phyloP scores from a whole-genome alignment of 139 green algal species.

The Micractinium conductrix region DNA sequence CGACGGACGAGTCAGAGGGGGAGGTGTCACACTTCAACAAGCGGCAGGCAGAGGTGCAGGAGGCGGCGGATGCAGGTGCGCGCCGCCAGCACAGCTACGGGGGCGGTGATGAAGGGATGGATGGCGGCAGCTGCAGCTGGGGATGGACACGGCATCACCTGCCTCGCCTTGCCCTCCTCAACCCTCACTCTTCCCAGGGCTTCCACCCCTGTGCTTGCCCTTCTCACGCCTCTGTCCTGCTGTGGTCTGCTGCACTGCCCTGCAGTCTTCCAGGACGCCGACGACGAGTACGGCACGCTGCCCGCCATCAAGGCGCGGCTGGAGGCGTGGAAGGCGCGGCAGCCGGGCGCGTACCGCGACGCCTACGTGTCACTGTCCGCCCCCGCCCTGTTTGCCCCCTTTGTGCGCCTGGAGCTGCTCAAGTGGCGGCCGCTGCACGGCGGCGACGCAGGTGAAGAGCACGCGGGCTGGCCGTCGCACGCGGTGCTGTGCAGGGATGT shows the following conservation, averaged over 20 bases:
- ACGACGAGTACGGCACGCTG: conserved; percentile 79
- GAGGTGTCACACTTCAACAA: conserved; percentile 59
- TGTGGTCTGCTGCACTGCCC: not conserved
- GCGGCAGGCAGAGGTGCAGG: conserved; percentile 62
- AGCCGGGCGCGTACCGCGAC: conserved; percentile 73
- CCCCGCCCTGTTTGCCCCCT: conserved; percentile 92
- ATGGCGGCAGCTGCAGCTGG: too few relatives aligned
- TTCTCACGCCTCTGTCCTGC: not conserved
- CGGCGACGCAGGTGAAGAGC: not conserved
- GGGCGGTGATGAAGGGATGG: too few relatives aligned
- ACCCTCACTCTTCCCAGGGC: too few relatives aligned
- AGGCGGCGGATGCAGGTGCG: conserved; percentile 25
- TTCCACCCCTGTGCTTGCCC: too few relatives aligned
- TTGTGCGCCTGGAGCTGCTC: conserved; percentile 92
- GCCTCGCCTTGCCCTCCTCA: too few relatives aligned
- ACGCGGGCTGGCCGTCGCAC: not conserved
- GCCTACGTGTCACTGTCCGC: conserved; percentile 84
- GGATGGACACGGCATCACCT: too few relatives aligned
- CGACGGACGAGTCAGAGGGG: conserved; percentile 62
- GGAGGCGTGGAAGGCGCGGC: conserved; percentile 70
- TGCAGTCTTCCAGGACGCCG: conserved; percentile 85
- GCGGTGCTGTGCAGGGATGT: too few relatives aligned
- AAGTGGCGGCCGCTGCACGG: conserved; percentile 85
- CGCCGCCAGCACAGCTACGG: not conserved
- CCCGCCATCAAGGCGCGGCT: conserved; percentile 65